Conservation (phyloP, 495 filamentous ascomycete genomes). For the Penicillium parvum region DNA sequence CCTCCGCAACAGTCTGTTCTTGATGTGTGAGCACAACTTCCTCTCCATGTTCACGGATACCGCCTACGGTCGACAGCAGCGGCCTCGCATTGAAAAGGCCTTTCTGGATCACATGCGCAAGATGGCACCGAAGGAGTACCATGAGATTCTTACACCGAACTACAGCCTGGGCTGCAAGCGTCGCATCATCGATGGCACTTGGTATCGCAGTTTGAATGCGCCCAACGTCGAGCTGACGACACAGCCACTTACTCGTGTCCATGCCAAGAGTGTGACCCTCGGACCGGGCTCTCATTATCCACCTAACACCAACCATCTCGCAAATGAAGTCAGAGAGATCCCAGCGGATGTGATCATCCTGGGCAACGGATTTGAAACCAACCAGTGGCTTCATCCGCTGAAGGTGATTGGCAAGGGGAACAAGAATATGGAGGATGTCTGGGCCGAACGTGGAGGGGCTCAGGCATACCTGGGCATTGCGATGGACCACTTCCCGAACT, state of each 20-base stretch:
- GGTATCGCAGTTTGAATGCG: slow-evolving; percentile 51
- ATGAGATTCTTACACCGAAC: slow-evolving; percentile 58
- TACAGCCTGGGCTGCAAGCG: slow-evolving; percentile 62
- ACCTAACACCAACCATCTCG: slow-evolving; percentile 23
- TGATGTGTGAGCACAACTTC: slow-evolving; percentile 32
- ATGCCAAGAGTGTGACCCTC: slow-evolving; percentile 47
- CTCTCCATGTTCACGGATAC: slow-evolving; percentile 31
- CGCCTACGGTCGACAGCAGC: slow-evolving; percentile 23
- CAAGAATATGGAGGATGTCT: slow-evolving; percentile 48
- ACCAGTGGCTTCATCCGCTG: slow-evolving; percentile 35
- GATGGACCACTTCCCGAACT: slow-evolving; percentile 63
- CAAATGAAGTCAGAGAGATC: slow-evolving; percentile 37
- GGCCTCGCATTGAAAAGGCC: slow-evolving; percentile 28
- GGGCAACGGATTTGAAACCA: slow-evolving; percentile 54
- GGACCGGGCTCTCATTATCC: slow-evolving; percentile 50
- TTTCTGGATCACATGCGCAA: slow-evolving; percentile 46
- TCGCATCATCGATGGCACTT: slow-evolving; percentile 52
- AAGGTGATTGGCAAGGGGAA: slow-evolving; percentile 42
- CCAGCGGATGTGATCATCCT: slow-evolving; percentile 57
- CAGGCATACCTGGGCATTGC: slow-evolving; percentile 62
- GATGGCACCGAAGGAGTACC: slow-evolving; percentile 54
- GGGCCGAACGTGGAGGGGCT: slow-evolving; percentile 55
- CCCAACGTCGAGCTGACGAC: slow-evolving; percentile 55
- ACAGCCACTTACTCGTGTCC: slow-evolving; percentile 45
- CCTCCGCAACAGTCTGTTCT: slow-evolving; percentile 34